Conservation (phyloP, 306 rosid species). For the Malus asiatica region DNA sequence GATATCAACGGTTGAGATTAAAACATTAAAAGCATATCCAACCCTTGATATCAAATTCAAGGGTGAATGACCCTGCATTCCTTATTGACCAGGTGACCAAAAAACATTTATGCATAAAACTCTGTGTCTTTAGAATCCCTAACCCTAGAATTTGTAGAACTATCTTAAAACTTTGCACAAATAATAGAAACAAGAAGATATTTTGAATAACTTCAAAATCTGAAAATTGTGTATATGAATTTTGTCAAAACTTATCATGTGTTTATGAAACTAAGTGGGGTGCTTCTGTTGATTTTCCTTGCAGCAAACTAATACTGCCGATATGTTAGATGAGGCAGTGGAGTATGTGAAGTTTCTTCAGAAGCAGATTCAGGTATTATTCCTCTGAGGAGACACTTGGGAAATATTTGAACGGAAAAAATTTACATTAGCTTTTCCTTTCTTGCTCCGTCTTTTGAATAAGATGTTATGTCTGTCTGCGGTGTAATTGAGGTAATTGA, state of each 20-base stretch:
- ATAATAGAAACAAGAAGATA: not conserved
- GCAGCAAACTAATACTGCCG: conserved; percentile 97
- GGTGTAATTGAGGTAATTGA: not conserved
- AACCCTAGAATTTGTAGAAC: not conserved
- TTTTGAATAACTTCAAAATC: not conserved
- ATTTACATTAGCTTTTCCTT: not conserved
- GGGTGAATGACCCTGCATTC: not conserved
- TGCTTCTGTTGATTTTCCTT: conserved; percentile 7
- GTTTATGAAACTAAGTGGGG: not conserved
- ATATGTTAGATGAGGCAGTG: conserved; percentile 87
- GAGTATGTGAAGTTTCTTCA: conserved; percentile 83
- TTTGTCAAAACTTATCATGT: not conserved
- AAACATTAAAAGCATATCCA: not conserved
- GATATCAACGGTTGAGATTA: not conserved
- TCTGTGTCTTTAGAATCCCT: not conserved
- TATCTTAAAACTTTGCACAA: not conserved
- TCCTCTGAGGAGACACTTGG: not conserved
- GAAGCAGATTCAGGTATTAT: conserved; percentile 74
- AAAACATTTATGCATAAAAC: not conserved
- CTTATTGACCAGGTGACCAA: not conserved
- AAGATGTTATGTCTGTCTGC: not conserved
- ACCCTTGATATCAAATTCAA: not conserved
- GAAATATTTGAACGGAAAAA: not conserved
- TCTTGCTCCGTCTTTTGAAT: not conserved
- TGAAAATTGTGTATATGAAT: not conserved